These are phyloP conservation scores for Saccharomyces uvarum DNA, from an alignment of 1,139 yeast species.

Conservation along the genomic window DNA sequence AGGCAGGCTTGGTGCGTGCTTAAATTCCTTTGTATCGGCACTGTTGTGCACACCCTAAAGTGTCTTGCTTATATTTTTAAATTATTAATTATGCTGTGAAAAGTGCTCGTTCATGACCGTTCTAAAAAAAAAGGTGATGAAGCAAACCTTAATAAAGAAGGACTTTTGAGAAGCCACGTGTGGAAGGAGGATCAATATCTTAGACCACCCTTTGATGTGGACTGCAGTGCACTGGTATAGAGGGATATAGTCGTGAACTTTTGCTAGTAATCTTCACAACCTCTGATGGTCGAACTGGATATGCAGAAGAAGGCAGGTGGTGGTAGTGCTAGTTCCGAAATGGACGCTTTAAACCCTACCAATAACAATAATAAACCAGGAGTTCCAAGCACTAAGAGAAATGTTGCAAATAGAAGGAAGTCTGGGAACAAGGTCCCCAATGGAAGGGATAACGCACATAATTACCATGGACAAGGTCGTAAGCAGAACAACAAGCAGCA, in stretches of 20 bases:
- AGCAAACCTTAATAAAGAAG: background rate
- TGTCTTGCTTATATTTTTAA: background rate
- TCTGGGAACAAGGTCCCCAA: background rate
- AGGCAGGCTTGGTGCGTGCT: background rate
- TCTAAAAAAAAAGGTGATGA: background rate
- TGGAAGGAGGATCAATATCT: background rate
- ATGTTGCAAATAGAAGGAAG: background rate
- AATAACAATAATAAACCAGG: background rate
- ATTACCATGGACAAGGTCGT: conserved; percentile 1
- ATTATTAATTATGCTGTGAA: background rate
- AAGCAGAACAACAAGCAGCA: conserved; percentile 9
- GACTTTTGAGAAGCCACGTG: background rate
- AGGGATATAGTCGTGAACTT: background rate
- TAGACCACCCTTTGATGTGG: background rate
- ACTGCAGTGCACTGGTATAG: background rate
- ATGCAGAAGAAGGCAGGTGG: background rate
- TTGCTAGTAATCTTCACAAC: background rate
- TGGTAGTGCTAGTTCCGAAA: background rate
- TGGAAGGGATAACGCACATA: background rate
- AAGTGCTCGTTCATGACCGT: background rate
- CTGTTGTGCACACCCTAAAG: background rate
- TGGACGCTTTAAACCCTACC: background rate
- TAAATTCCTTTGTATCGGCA: background rate
- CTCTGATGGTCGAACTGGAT: background rate
- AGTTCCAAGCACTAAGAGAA: background rate